These are phyloP conservation scores for Cnidoscolus chayamansa DNA, from an alignment of 441 rosid genomes.

Conservation along the genomic window DNA sequence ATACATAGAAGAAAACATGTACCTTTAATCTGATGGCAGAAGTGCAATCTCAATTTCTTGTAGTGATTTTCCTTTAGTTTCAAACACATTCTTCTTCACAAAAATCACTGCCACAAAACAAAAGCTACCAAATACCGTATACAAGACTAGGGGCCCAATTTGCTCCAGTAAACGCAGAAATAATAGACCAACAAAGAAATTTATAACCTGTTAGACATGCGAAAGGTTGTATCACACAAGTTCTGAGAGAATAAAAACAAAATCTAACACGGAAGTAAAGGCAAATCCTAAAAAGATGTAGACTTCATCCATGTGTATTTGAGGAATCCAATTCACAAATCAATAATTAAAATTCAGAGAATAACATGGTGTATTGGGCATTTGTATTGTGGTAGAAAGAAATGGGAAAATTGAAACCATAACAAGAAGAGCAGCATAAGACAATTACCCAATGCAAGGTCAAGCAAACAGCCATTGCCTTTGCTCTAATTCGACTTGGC, in stretches of 20 bases:
- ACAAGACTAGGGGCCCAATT: conserved; percentile 31
- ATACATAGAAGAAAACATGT: background rate
- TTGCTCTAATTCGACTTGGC: conserved; percentile 47
- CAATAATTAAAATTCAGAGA: background rate
- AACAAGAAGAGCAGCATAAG: conserved; percentile 16
- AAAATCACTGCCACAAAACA: conserved; percentile 32
- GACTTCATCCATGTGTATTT: background rate
- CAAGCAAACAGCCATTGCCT: conserved; percentile 53
- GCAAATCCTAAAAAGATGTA: background rate
- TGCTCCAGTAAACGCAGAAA: conserved; percentile 33
- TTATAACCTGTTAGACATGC: conserved; percentile 29
- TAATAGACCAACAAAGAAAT: conserved; percentile 36
- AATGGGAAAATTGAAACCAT: background rate
- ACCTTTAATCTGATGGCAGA: conserved; percentile 34
- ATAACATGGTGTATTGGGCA: background rate
- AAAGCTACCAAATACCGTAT: conserved; percentile 31
- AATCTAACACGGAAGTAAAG: background rate
- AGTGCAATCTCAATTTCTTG: conserved; percentile 37
- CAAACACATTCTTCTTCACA: conserved; percentile 30
- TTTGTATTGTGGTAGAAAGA: background rate
- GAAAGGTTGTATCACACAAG: background rate
- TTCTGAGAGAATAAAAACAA: background rate
- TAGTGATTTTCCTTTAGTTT: conserved; percentile 35
- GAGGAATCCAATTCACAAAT: conserved; percentile 9
- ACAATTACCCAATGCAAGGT: conserved; percentile 48